Evolutionary conservation across 1,139 yeast genomes (phyloP).

Genomic region (Geotrichum siamense): DNA sequence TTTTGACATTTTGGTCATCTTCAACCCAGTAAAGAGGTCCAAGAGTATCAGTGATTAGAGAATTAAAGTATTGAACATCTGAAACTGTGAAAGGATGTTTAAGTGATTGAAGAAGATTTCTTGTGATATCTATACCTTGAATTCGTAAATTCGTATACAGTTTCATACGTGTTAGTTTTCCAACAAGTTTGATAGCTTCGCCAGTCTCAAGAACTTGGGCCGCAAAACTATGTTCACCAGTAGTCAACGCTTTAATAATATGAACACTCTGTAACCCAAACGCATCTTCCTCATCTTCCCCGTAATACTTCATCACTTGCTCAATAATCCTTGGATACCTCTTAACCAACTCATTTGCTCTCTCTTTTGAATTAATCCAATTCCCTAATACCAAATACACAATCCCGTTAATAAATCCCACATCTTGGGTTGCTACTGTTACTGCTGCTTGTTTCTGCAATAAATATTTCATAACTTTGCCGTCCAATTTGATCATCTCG

Average conservation of each 20-base stretch:
- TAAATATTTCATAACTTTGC: slow-evolving; percentile 2
- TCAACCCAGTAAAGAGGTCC: slow-evolving; percentile 6
- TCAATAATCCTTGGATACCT: slow-evolving; percentile 17
- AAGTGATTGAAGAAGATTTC: slow-evolving; percentile 15
- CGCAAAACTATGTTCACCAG: slow-evolving; percentile 10
- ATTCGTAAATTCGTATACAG: slow-evolving; percentile 20
- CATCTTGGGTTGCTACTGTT: slow-evolving; percentile 1
- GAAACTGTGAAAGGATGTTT: not conserved
- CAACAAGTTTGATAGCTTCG: slow-evolving; percentile 20
- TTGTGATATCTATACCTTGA: slow-evolving; percentile 21
- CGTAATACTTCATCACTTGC: slow-evolving; percentile 9
- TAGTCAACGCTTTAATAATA: slow-evolving; percentile 24
- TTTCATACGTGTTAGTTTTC: slow-evolving; percentile 20
- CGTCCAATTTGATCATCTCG: not conserved
- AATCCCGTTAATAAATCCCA: slow-evolving; percentile 19
- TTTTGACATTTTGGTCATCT: slow-evolving; percentile 16
- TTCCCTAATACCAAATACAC: slow-evolving; percentile 26
- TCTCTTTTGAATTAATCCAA: slow-evolving; percentile 18
- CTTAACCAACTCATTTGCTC: slow-evolving; percentile 17
- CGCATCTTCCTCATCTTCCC: slow-evolving; percentile 17
- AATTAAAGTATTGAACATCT: not conserved
- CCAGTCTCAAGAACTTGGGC: slow-evolving; percentile 16
- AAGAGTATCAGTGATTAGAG: not conserved
- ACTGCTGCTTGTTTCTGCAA: slow-evolving; percentile 9
- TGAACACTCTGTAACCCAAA: slow-evolving; percentile 27